Evolutionary conservation across 1,284 basidiomycete genomes (phyloP).

Genomic region (Exobasidium cylindrosporum): DNA sequence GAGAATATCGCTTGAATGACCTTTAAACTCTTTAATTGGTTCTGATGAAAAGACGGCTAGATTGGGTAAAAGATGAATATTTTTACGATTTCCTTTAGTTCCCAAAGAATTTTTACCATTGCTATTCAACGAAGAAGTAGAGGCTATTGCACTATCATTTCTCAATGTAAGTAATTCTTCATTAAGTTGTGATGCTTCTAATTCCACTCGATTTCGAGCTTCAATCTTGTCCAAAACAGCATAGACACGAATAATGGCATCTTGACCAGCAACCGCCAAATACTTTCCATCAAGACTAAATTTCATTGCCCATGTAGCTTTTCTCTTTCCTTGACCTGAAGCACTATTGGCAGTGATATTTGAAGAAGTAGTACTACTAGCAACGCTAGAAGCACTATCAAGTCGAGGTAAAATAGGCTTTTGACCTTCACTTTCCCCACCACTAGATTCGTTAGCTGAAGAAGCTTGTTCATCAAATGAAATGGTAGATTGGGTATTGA

Average conservation of each 20-base stretch:
- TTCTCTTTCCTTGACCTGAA: constrained; percentile 22
- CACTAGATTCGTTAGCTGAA: constrained; percentile 12
- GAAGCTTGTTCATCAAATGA: constrained; percentile 14
- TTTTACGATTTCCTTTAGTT: background rate
- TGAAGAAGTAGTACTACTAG: background rate
- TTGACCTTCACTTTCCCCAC: constrained; percentile 6
- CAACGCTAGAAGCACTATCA: constrained; percentile 16
- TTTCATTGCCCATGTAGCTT: constrained; percentile 53
- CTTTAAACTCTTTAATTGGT: constrained; percentile 50
- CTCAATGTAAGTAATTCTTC: background rate
- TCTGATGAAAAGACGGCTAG: constrained; percentile 27
- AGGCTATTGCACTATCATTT: background rate
- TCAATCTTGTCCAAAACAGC: constrained; percentile 27
- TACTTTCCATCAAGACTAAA: constrained; percentile 54
- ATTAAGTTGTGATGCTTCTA: background rate
- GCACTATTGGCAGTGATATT: constrained; percentile 4
- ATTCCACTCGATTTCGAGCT: constrained; percentile 22
- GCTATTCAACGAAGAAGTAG: constrained; percentile 14
- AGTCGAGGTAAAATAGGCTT: constrained; percentile 11
- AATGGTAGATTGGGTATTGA: background rate
- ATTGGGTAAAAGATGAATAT: background rate
- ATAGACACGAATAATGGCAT: constrained; percentile 50
- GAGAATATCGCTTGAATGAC: constrained; percentile 55
- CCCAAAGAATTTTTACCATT: background rate
- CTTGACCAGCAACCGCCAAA: constrained; percentile 55